Evolutionary conservation across 345 rosid species (phyloP).

Genomic region (Euphorbia lathyris): DNA sequence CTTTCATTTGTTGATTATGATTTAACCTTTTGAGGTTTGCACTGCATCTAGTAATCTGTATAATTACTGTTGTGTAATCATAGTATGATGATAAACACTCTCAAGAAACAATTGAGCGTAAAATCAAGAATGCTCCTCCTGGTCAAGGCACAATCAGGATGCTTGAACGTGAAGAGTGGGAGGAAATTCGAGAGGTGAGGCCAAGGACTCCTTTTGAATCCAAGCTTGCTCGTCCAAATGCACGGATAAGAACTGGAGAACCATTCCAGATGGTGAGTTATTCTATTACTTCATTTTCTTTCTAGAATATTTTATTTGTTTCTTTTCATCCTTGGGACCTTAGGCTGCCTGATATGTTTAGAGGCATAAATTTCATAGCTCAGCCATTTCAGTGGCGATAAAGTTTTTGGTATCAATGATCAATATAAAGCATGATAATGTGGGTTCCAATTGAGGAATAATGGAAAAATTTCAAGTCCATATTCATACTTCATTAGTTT

Average conservation of each 20-base stretch:
- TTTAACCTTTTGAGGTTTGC: neutral
- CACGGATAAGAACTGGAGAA: slow-evolving; percentile 81
- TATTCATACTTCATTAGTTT: too few species aligned
- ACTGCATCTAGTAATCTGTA: neutral
- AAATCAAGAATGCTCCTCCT: slow-evolving; percentile 74
- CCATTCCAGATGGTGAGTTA: slow-evolving; percentile 50
- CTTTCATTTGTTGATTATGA: neutral
- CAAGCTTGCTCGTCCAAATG: slow-evolving; percentile 85
- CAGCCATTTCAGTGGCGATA: neutral
- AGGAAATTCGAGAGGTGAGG: slow-evolving; percentile 74
- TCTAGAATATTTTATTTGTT: neutral
- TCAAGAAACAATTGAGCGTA: slow-evolving; percentile 83
- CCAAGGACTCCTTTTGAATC: slow-evolving; percentile 97
- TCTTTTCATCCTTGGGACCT: neutral
- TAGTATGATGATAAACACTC: slow-evolving; percentile 77
- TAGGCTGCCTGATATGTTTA: neutral
- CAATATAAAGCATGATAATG: neutral
- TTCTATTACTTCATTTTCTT: slow-evolving; percentile 5
- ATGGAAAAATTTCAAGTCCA: neutral
- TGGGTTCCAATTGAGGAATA: slow-evolving; percentile 2
- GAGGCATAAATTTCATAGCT: neutral
- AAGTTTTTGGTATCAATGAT: neutral
- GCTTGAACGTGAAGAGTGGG: slow-evolving; percentile 91
- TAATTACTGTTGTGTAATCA: slow-evolving; percentile 8
- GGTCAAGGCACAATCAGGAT: slow-evolving; percentile 81